These are phyloP conservation scores for Geum urbanum DNA, from an alignment of 306 rosid species.

Conservation along the genomic window DNA sequence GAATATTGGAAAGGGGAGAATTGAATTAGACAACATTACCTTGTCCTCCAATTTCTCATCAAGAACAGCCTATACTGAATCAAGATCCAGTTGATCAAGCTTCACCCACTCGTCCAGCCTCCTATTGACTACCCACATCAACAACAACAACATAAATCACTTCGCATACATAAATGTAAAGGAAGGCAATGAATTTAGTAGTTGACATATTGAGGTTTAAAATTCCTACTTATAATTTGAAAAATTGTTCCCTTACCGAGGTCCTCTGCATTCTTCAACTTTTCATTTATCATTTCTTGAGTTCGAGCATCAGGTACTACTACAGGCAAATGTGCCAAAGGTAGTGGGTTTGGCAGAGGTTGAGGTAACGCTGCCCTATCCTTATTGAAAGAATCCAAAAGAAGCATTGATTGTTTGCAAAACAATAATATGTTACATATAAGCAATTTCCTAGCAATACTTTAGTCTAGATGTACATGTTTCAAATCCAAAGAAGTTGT, in stretches of 20 bases:
- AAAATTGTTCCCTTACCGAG: slow-evolving; percentile 12
- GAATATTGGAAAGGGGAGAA: too few species aligned
- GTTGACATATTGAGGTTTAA: too few species aligned
- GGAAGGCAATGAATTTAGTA: too few species aligned
- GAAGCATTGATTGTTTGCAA: slow-evolving; percentile 68
- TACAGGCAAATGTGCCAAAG: slow-evolving; percentile 81
- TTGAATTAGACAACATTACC: too few species aligned
- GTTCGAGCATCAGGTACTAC: slow-evolving; percentile 80
- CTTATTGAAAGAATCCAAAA: slow-evolving; percentile 90
- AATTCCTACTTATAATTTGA: slow-evolving; percentile 3
- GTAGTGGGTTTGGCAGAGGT: slow-evolving; percentile 80
- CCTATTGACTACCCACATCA: too few species aligned
- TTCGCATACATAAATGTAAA: too few species aligned
- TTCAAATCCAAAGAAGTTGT: too few species aligned
- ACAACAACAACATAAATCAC: too few species aligned
- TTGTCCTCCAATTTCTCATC: too few species aligned
- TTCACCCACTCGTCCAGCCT: too few species aligned
- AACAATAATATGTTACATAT: slow-evolving; percentile 12
- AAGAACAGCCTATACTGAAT: too few species aligned
- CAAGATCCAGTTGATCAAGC: too few species aligned
- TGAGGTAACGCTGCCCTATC: slow-evolving; percentile 94
- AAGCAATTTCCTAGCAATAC: background rate
- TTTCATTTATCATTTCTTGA: slow-evolving; percentile 97
- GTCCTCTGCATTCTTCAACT: slow-evolving; percentile 51
- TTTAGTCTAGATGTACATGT: background rate